These are phyloP conservation scores for Corchorus olitorius DNA, from an alignment of 345 rosid species.

Conservation along the genomic window DNA sequence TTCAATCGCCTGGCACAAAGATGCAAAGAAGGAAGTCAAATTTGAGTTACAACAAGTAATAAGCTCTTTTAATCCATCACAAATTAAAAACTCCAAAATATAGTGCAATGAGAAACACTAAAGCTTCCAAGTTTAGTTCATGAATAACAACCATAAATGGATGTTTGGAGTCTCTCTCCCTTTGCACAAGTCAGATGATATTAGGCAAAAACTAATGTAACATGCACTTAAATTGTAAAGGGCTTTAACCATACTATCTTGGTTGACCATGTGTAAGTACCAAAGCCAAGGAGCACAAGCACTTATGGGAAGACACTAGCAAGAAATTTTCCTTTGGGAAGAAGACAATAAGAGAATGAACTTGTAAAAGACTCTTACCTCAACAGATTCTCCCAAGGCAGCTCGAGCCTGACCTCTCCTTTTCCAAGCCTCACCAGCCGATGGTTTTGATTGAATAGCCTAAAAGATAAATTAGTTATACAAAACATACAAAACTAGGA, in stretches of 20 bases:
- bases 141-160: constrained; percentile 3
- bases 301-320: constrained; percentile 10
- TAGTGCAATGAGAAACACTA: constrained; percentile 22
- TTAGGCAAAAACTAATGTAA: neutral
- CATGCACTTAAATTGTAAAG: constrained; percentile 15
- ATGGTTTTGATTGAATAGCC: constrained; percentile 89
- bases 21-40: constrained; percentile 21
- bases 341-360: constrained; percentile 19
- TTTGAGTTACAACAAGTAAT: neutral
- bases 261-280: neutral
- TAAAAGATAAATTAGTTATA: constrained; percentile 32
- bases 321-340: neutral
- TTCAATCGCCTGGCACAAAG: constrained; percentile 72
- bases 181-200: constrained; percentile 8
- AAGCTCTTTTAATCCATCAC: constrained; percentile 4
- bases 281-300: constrained; percentile 16
- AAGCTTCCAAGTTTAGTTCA: constrained; percentile 15
- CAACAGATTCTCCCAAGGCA: constrained; percentile 80
- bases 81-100: neutral
- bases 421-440: constrained; percentile 99
- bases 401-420: constrained; percentile 99
- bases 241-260: constrained; percentile 8
- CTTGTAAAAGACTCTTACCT: constrained; percentile 43
- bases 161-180: constrained; percentile 14
- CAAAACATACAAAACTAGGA: constrained; percentile 17